Evolutionary conservation across 768 basidiomycete species (phyloP).

Genomic region (Pisolithus marmoratus): DNA sequence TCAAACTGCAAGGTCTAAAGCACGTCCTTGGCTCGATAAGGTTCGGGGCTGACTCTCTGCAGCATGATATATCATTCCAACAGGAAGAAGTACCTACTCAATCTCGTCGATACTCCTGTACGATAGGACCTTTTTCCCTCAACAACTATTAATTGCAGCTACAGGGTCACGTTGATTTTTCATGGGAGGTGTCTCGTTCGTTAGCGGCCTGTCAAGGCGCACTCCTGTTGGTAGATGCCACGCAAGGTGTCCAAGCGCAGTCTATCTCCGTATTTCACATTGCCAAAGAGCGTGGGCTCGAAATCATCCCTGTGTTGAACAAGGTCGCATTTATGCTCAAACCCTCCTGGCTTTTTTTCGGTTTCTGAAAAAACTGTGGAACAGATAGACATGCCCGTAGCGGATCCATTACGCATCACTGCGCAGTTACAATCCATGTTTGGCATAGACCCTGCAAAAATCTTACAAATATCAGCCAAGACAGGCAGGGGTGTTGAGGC

Average conservation of each 20-base stretch:
- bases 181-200: slow-evolving; percentile 93
- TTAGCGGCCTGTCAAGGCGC: slow-evolving; percentile 94
- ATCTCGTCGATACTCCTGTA: slow-evolving; percentile 95
- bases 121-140: slow-evolving; percentile 9
- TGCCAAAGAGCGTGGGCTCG: slow-evolving; percentile 74
- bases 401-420: slow-evolving; percentile 75
- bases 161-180: slow-evolving; percentile 95
- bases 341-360: slow-evolving; percentile 1
- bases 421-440: slow-evolving; percentile 80
- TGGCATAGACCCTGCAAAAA: slow-evolving; percentile 66
- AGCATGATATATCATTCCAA: slow-evolving; percentile 74
- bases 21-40: not conserved
- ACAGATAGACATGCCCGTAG: slow-evolving; percentile 89
- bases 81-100: slow-evolving; percentile 66
- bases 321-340: slow-evolving; percentile 47
- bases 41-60: slow-evolving; percentile 8
- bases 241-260: slow-evolving; percentile 96
- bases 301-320: slow-evolving; percentile 87
- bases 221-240: slow-evolving; percentile 83
- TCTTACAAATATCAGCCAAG: slow-evolving; percentile 87
- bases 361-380: not conserved
- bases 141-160: not conserved
- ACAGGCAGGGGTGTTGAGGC: slow-evolving; percentile 77
- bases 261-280: slow-evolving; percentile 92
- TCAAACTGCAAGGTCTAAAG: slow-evolving; percentile 78